Evolutionary conservation across 164 flowering plant species (phyloP).

Genomic region (Macadamia tetraphylla): DNA sequence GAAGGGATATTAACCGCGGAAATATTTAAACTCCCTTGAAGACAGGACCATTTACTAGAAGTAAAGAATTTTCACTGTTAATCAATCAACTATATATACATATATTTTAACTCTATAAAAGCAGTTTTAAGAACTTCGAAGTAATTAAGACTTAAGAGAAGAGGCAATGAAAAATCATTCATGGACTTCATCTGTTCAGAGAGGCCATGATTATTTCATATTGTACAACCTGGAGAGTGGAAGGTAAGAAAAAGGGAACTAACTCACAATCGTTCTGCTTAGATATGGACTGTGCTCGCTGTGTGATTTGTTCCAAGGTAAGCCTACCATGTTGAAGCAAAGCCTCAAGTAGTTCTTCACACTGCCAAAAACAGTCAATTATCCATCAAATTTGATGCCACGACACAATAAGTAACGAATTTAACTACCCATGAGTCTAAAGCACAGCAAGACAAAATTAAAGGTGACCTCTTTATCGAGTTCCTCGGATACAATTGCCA

Average conservation of each 20-base stretch:
- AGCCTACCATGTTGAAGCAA: slow-evolving; percentile 89
- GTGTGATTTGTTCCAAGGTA: slow-evolving; percentile 55
- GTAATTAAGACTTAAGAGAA: no score
- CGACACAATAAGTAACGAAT: not conserved
- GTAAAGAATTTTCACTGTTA: not conserved
- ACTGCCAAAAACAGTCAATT: slow-evolving; percentile 29
- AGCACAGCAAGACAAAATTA: not conserved
- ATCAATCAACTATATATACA: no score
- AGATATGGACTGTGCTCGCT: slow-evolving; percentile 44
- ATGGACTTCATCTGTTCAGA: not conserved
- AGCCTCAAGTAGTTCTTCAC: slow-evolving; percentile 50
- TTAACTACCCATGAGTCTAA: not conserved
- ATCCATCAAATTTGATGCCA: not conserved
- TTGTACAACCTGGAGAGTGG: not conserved
- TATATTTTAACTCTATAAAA: no score
- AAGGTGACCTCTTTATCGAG: slow-evolving; percentile 53
- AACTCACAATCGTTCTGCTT: slow-evolving; percentile 27
- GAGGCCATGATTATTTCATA: not conserved
- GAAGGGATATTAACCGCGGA: not conserved
- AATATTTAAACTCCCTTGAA: no score
- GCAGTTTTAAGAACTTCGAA: no score
- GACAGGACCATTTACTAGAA: not conserved
- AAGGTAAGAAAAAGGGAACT: slow-evolving; percentile 7
- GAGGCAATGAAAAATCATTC: no score
- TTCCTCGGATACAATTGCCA: slow-evolving; percentile 43